Evolutionary conservation across 768 basidiomycete genomes (phyloP), one percentile per base, ranked within the genome.

Genomic region (Suillus fuscotomentosus): DNA sequence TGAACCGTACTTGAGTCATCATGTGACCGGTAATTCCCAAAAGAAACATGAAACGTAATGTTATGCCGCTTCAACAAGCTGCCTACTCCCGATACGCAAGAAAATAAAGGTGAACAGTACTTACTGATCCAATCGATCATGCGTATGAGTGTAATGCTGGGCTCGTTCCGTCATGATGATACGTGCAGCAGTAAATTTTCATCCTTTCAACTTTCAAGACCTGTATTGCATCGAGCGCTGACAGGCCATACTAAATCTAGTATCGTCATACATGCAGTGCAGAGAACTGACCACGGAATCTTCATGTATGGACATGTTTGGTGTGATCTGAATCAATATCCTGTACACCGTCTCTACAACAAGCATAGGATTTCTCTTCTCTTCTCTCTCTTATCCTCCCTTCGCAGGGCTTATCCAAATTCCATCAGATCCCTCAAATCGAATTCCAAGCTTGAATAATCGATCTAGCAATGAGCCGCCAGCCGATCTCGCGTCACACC

Each of bases 401-500:
- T 59, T 41, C 24, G 24, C 41, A 59, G 41, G 11, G 11, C 39
- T 59, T 8, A 27, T n/a, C 56, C 41, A 17, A 59, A 17, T 27
- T 31, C 31, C 53, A 34, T 20, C 17, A 54, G 17, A 13, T 17
- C 17, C 11, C 31, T 7, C 57, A 27, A 27, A 59, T 27, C 9
- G 39, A 42, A 31, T 42, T 27, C 17, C 17, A 59, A 59, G 24
- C 41, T 20, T 59, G 10, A 20, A 31, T 42, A 59, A 42, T 24
- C 5, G 39, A 41, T 59, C 41, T 7, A 59, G 24, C 57, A 20
- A 59, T 59, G 57, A 59, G 57, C 11, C 57, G 57, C 42, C 57
- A 59, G 57, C 57, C 41, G 17, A 59, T 90, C 86, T 87, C 88
- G 72, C 82, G 91, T 65, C 90, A 91, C 73, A 87, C 84, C 47